Percentiles rank a stretch among this genome's conserved stretches.
Evolutionary conservation across 2,329 filamentous ascomycete species (phyloP).

Genomic region (Coniochaeta sp.): DNA sequence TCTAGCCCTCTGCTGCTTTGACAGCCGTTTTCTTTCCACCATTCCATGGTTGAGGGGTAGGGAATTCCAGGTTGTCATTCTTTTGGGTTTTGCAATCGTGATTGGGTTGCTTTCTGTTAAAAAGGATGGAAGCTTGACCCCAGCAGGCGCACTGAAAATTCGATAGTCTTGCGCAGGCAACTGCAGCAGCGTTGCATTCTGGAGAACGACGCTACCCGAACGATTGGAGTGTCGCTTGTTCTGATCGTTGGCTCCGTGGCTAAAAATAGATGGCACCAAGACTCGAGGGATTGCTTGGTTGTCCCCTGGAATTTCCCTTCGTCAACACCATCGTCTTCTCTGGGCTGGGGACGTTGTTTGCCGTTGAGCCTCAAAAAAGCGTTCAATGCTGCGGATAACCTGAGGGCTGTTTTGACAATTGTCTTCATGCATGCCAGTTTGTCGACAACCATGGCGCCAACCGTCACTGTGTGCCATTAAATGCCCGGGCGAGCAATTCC

Average conservation of each 20-base stretch:
- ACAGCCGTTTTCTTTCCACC: neutral
- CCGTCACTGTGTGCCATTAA: no score
- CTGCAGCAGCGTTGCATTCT: constrained; percentile 7
- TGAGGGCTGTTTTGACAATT: no score
- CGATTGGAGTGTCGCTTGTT: neutral
- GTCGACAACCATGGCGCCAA: neutral
- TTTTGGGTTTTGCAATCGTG: neutral
- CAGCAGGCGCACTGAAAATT: constrained; percentile 1
- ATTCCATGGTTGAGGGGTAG: neutral
- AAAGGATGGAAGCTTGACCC: neutral
- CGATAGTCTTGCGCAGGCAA: constrained; percentile 1
- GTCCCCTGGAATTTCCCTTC: no score
- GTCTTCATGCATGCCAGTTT: no score
- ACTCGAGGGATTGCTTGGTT: no score
- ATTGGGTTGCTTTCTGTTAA: neutral
- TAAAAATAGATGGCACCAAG: neutral
- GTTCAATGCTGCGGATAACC: no score
- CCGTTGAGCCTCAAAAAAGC: neutral
- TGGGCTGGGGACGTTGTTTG: no score
- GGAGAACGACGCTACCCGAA: neutral
- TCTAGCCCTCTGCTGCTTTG: neutral
- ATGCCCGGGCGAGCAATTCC: no score
- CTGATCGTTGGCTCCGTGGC: neutral
- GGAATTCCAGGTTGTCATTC: neutral
- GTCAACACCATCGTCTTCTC: no score